Percentiles rank a stretch among this genome's conserved stretches.
phyloP scores from a whole-genome alignment of 2,329 filamentous ascomycete species.

The Fusarium buharicum region DNA sequence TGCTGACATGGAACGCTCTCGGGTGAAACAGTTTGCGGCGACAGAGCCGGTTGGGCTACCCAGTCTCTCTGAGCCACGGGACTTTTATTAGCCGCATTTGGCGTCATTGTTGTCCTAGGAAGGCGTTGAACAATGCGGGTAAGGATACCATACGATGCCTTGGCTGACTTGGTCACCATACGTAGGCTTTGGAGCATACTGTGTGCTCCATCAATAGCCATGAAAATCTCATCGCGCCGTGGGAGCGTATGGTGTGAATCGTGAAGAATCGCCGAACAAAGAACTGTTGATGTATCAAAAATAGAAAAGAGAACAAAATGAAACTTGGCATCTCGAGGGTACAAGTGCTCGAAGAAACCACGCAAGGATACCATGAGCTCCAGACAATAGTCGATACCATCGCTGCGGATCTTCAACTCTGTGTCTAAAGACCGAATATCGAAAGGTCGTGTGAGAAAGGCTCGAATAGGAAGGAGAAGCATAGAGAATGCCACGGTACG shows the following conservation, averaged over 20 bases:
- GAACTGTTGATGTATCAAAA: slow-evolving; percentile 62
- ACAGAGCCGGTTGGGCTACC: slow-evolving; percentile 1
- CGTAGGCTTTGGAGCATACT: slow-evolving; percentile 49
- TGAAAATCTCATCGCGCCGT: slow-evolving; percentile 53
- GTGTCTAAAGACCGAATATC: slow-evolving; percentile 40
- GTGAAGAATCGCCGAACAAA: slow-evolving; percentile 63
- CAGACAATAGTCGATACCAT: slow-evolving; percentile 57
- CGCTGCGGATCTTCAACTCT: slow-evolving; percentile 53
- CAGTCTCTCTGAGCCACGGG: slow-evolving; percentile 20
- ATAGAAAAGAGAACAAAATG: slow-evolving; percentile 61
- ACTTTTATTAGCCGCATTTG: slow-evolving; percentile 12
- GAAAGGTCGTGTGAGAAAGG: slow-evolving; percentile 55
- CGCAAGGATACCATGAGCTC: slow-evolving; percentile 55
- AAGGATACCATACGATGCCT: slow-evolving; percentile 49
- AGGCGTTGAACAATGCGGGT: slow-evolving; percentile 46
- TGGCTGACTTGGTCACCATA: slow-evolving; percentile 47
- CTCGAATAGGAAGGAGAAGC: slow-evolving; percentile 58
- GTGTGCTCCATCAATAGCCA: slow-evolving; percentile 53
- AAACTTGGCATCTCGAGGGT: slow-evolving; percentile 59
- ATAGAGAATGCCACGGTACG: slow-evolving; percentile 58
- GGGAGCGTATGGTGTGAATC: slow-evolving; percentile 56
- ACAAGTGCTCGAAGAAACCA: slow-evolving; percentile 56
- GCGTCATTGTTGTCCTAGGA: slow-evolving; percentile 38
- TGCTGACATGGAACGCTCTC: slow-evolving; percentile 2
- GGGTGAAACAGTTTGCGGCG: slow-evolving; percentile 12